Evolutionary conservation across 345 rosid genomes (phyloP).

Genomic region (Eucalyptus tenuipes): DNA sequence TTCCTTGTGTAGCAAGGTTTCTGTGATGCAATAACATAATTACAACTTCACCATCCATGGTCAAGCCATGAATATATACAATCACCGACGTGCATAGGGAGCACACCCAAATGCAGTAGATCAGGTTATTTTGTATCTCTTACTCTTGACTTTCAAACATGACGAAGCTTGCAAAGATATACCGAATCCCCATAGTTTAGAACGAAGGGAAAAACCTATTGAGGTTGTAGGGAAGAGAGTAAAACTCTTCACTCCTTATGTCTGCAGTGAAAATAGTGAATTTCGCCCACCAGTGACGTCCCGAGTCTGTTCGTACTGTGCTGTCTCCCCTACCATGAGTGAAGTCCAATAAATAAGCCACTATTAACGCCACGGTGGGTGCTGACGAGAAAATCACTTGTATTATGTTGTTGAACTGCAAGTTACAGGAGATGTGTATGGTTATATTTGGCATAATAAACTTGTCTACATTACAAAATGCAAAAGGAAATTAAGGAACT

Average conservation of each 20-base stretch:
- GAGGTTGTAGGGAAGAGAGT: conserved; percentile 61
- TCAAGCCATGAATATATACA: not conserved
- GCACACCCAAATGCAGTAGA: not conserved
- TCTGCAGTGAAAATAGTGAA: conserved; percentile 45
- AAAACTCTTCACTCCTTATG: conserved; percentile 57
- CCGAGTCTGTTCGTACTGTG: conserved; percentile 54
- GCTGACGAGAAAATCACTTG: conserved; percentile 91
- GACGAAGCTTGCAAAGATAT: not conserved
- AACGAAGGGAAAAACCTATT: conserved; percentile 84
- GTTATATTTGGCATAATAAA: not conserved
- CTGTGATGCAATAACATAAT: not conserved
- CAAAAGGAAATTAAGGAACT: not conserved
- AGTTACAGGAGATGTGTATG: not conserved
- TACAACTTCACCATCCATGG: not conserved
- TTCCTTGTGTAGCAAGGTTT: not conserved
- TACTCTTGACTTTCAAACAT: not conserved
- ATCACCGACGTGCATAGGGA: not conserved
- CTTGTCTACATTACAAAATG: not conserved
- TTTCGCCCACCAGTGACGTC: conserved; percentile 88
- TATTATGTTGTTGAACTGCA: conserved; percentile 74
- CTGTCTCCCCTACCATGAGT: conserved; percentile 44
- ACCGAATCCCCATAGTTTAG: not conserved
- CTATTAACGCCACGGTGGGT: conserved; percentile 53
- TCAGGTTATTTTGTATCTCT: not conserved
- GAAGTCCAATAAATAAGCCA: conserved; percentile 50